Conservation (phyloP, 1,284 basidiomycete species). For the Cryptococcus sp. region DNA sequence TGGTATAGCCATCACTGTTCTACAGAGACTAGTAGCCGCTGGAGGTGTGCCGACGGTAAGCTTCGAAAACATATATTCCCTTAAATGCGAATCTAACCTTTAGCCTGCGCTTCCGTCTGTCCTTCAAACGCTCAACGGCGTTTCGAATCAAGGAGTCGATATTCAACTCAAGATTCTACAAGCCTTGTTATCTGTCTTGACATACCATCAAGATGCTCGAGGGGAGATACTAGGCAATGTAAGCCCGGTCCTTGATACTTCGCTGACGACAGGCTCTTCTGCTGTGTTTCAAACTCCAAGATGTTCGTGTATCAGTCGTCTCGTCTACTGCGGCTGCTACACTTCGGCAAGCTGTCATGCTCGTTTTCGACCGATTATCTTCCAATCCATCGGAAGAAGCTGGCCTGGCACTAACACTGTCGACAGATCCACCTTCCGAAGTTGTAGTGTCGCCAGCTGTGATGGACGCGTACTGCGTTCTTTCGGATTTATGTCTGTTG, state of each 20-base stretch:
- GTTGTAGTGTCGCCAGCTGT: constrained; percentile 67
- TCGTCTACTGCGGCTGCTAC: constrained; percentile 97
- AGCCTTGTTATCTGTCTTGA: constrained; percentile 81
- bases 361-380: constrained; percentile 87
- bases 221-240: constrained; percentile 69
- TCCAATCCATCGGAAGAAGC: constrained; percentile 5
- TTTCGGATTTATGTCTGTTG: constrained; percentile 83
- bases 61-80: background rate
- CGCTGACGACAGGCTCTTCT: constrained; percentile 63
- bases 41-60: constrained; percentile 66
- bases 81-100: background rate
- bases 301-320: constrained; percentile 90
- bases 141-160: constrained; percentile 88
- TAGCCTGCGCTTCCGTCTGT: constrained; percentile 71
- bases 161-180: constrained; percentile 90
- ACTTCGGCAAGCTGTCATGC: constrained; percentile 93
- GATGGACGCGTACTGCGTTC: constrained; percentile 78
- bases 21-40: constrained; percentile 85
- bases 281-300: constrained; percentile 89
- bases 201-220: constrained; percentile 76
- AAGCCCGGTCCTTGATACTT: constrained; percentile 33
- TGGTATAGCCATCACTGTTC: constrained; percentile 80
- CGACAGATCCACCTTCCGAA: constrained; percentile 51
- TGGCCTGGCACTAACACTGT: constrained; percentile 15
- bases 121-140: constrained; percentile 73